Evolutionary conservation across 2,329 filamentous ascomycete species (phyloP).

Genomic region (Ophiostoma novo-ulmi): DNA sequence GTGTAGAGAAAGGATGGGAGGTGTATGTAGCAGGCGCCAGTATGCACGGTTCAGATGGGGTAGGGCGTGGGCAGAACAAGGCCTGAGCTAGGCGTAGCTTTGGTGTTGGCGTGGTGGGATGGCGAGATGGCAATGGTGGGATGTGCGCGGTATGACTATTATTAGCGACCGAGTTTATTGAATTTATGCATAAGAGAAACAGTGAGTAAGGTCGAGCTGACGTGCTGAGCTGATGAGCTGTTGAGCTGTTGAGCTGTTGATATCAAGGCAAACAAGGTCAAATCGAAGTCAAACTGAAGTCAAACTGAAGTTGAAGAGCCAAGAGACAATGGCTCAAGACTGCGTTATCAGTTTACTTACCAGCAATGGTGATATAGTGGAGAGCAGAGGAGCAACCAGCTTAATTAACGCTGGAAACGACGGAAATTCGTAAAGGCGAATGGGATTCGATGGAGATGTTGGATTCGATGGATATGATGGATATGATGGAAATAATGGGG

Average conservation of each 20-base stretch:
- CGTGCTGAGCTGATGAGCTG: neutral
- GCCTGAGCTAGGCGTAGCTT: neutral
- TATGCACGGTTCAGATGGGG: neutral
- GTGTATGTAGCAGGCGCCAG: slow-evolving; percentile 14
- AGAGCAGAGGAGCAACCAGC: neutral
- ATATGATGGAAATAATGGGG: neutral
- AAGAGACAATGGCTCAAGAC: neutral
- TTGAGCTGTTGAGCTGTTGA: neutral
- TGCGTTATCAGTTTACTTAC: neutral
- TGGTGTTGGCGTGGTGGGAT: neutral
- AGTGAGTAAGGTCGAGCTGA: neutral
- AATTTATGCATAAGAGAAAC: neutral
- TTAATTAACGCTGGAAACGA: neutral
- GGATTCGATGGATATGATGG: too few species aligned
- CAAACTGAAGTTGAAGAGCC: neutral
- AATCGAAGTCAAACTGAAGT: neutral
- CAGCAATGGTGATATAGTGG: neutral
- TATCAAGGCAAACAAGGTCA: neutral
- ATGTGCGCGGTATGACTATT: neutral
- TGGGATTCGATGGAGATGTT: neutral
- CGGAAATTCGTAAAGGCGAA: neutral
- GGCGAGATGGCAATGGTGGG: neutral
- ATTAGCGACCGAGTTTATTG: neutral
- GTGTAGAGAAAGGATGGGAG: slow-evolving; percentile 16
- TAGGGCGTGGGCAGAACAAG: neutral